These are phyloP conservation scores for Haematococcus sp. DNA, from an alignment of 139 green algal genomes.

Conservation along the genomic window DNA sequence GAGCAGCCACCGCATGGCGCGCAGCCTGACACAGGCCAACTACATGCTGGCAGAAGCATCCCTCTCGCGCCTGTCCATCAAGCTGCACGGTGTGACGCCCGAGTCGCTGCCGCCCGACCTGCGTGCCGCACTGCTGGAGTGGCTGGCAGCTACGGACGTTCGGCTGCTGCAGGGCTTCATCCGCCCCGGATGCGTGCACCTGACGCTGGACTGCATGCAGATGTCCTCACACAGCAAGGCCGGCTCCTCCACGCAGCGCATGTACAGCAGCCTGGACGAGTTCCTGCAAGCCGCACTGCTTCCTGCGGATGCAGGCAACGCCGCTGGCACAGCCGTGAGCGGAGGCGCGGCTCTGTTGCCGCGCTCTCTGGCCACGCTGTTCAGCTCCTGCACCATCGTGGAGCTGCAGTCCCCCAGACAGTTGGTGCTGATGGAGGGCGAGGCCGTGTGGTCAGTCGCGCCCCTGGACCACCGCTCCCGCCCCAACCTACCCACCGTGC, in stretches of 20 bases:
- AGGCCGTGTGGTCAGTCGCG: background rate
- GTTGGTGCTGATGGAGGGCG: conserved; percentile 8
- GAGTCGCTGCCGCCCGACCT: conserved; percentile 4
- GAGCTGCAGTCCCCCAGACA: conserved; percentile 5
- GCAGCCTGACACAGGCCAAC: conserved; percentile 1
- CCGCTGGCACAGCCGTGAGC: background rate
- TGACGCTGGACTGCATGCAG: conserved; percentile 6
- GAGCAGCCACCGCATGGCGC: too few relatives aligned
- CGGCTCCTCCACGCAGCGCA: too few relatives aligned
- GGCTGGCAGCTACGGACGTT: conserved; percentile 8
- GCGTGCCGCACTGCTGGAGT: background rate
- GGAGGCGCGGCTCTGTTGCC: background rate
- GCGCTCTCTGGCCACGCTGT: background rate
- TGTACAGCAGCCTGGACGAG: background rate
- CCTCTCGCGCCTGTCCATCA: conserved; percentile 10
- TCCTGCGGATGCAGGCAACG: background rate
- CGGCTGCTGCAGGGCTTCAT: conserved; percentile 16
- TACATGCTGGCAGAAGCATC: conserved; percentile 1
- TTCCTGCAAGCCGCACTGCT: background rate
- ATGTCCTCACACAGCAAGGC: too few relatives aligned
- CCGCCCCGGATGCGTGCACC: conserved; percentile 9
- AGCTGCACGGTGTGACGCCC: conserved; percentile 9
- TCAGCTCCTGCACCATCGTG: conserved; percentile 6
- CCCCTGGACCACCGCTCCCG: background rate
- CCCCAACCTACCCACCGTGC: background rate